Evolutionary conservation across 108 stramenopile species (phyloP).

Genomic region (Cyclotella sp.): DNA sequence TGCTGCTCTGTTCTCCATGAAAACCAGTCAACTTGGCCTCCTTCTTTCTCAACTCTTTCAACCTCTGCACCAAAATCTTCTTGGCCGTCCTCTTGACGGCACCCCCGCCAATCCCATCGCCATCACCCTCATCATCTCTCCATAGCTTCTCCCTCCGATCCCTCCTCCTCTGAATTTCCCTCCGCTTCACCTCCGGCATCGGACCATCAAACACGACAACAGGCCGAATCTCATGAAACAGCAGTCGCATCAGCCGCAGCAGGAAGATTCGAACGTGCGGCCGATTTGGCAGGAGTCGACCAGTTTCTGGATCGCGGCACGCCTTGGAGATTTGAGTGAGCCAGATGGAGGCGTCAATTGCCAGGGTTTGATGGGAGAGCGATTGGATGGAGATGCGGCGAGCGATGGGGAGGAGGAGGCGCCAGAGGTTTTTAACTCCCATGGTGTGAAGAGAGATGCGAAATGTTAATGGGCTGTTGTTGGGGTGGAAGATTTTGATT

Average conservation of each 20-base stretch:
- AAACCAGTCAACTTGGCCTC: slow-evolving; percentile 26
- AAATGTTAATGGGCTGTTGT: no score
- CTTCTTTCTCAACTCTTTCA: slow-evolving; percentile 53
- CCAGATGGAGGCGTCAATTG: slow-evolving; percentile 98
- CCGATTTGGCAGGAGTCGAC: slow-evolving; percentile 73
- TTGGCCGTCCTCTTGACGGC: slow-evolving; percentile 76
- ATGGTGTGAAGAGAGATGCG: slow-evolving; percentile 39
- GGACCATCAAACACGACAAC: slow-evolving; percentile 97
- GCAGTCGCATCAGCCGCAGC: slow-evolving; percentile 91
- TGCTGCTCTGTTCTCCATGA: slow-evolving; percentile 9
- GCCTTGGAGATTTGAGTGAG: slow-evolving; percentile 98
- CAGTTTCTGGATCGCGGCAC: slow-evolving; percentile 93
- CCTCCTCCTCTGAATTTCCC: slow-evolving; percentile 72
- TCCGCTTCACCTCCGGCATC: slow-evolving; percentile 91
- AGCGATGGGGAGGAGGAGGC: slow-evolving; percentile 91
- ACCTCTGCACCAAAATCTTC: slow-evolving; percentile 69
- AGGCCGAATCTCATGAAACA: slow-evolving; percentile 94
- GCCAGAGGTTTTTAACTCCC: slow-evolving; percentile 95
- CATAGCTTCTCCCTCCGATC: slow-evolving; percentile 67
- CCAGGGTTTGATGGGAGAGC: slow-evolving; percentile 92
- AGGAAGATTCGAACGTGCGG: slow-evolving; percentile 96
- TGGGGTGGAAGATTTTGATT: no score
- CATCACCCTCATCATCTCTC: slow-evolving; percentile 46
- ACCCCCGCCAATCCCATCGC: slow-evolving; percentile 30
- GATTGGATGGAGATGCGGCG: slow-evolving; percentile 97